Evolutionary conservation across 441 rosid genomes (phyloP).

Genomic region (Croton setiger): DNA sequence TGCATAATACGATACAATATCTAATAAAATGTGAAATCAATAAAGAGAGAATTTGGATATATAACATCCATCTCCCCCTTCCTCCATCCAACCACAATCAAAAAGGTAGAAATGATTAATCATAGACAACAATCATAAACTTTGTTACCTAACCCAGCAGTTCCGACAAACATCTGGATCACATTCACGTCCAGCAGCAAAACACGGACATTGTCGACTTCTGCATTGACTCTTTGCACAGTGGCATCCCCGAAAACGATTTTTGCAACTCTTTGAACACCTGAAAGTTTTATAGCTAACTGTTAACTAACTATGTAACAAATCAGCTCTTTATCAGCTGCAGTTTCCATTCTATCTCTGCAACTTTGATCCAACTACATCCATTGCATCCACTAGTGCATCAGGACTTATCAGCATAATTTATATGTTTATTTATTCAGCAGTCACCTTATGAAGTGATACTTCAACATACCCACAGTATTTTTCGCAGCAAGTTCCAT

Average conservation of each 20-base stretch:
- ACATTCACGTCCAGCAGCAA: conserved; percentile 91
- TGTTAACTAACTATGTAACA: conserved; percentile 2
- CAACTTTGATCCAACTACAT: background rate
- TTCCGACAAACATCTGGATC: conserved; percentile 94
- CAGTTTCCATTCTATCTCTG: background rate
- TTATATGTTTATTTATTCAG: conserved; percentile 6
- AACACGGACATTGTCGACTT: conserved; percentile 88
- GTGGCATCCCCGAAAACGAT: conserved; percentile 85
- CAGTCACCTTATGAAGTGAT: background rate
- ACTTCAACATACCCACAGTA: conserved; percentile 81
- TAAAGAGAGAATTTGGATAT: background rate
- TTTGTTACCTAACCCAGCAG: conserved; percentile 61
- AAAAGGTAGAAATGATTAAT: conserved; percentile 2
- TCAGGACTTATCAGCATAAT: background rate
- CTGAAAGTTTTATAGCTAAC: conserved; percentile 40
- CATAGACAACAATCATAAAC: conserved; percentile 11
- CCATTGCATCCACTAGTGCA: background rate
- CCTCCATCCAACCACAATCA: no score
- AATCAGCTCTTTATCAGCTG: background rate
- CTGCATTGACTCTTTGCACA: conserved; percentile 92
- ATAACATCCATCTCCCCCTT: no score
- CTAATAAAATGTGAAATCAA: background rate
- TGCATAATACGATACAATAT: background rate
- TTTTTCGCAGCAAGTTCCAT: conserved; percentile 87
- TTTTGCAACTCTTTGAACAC: conserved; percentile 80